Conservation (phyloP, 1,284 basidiomycete genomes). For the Rhodotorula glutinis region DNA sequence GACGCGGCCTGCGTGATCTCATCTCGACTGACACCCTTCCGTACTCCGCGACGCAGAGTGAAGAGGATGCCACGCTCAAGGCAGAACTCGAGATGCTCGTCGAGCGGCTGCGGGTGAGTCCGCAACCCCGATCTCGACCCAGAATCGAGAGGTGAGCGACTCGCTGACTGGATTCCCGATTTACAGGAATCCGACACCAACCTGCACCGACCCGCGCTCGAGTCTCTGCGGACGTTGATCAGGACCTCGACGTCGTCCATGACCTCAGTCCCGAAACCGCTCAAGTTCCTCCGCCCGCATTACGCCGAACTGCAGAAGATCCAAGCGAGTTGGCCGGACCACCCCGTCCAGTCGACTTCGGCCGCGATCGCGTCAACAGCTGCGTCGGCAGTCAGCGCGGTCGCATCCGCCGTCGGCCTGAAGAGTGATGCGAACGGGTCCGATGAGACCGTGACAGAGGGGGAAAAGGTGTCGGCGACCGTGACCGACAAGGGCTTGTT, state of each 20-base stretch:
- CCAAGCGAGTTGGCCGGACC: conserved; percentile 69
- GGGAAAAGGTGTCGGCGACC: conserved; percentile 5
- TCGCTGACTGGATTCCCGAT: neutral
- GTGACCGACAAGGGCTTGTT: conserved; percentile 69
- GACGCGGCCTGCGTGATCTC: neutral
- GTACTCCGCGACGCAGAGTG: conserved; percentile 48
- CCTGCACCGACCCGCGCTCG: conserved; percentile 85
- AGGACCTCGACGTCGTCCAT: conserved; percentile 96
- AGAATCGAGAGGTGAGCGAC: fast-evolving
- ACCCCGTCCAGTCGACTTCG: conserved; percentile 43
- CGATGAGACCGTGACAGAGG: conserved; percentile 1
- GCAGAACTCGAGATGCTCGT: conserved; percentile 97
- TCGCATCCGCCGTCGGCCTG: conserved; percentile 44
- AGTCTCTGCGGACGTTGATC: conserved; percentile 89
- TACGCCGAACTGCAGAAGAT: conserved; percentile 74
- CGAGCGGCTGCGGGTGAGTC: conserved; percentile 78
- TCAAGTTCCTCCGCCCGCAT: conserved; percentile 96
- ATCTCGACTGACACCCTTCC: neutral
- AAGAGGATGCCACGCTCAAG: conserved; percentile 92
- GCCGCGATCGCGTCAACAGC: conserved; percentile 11
- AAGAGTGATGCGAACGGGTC: neutral
- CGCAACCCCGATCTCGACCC: no score
- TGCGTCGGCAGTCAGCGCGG: conserved; percentile 63
- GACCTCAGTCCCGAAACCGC: conserved; percentile 99
- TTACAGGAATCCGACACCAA: conserved; percentile 77